A percentile compares a stretch with the other conserved stretches of the same genome.
Conservation (phyloP, 2,329 filamentous ascomycete species). For the Aspergillus pseudoglaucus region DNA sequence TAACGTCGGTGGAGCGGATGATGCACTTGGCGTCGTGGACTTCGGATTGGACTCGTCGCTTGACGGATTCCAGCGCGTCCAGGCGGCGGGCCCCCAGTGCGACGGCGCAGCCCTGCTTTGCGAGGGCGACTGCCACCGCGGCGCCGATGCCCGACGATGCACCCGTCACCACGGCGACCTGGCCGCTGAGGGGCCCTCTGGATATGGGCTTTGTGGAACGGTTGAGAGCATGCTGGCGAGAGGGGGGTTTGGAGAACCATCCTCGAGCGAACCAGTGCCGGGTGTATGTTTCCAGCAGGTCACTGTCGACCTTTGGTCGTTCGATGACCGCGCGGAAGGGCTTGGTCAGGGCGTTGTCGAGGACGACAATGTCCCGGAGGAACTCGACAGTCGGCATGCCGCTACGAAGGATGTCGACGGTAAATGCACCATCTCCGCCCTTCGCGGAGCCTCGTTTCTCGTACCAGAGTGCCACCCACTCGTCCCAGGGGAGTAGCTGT, state of each 20-base stretch:
- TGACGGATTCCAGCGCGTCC: slow-evolving; percentile 62
- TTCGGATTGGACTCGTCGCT: slow-evolving; percentile 48
- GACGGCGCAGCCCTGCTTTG: slow-evolving; percentile 64
- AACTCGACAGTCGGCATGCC: slow-evolving; percentile 74
- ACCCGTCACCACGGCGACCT: slow-evolving; percentile 70
- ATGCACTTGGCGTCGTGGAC: slow-evolving; percentile 58
- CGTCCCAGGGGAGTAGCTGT: slow-evolving; percentile 58
- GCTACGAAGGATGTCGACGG: slow-evolving; percentile 69
- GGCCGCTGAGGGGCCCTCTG: slow-evolving; percentile 57
- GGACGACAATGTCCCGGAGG: slow-evolving; percentile 62
- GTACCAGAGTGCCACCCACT: slow-evolving; percentile 69
- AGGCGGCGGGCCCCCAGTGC: slow-evolving; percentile 65
- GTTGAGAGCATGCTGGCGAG: slow-evolving; percentile 42
- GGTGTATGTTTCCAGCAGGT: slow-evolving; percentile 69
- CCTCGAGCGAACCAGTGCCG: slow-evolving; percentile 75
- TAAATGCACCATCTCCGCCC: slow-evolving; percentile 65
- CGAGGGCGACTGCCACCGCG: slow-evolving; percentile 63
- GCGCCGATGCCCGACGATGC: slow-evolving; percentile 75
- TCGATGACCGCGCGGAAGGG: slow-evolving; percentile 53
- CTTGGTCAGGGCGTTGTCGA: slow-evolving; percentile 63
- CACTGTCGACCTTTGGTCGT: slow-evolving; percentile 62
- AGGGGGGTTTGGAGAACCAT: slow-evolving; percentile 63
- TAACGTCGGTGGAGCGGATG: slow-evolving; percentile 66
- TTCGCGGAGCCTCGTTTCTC: slow-evolving; percentile 60
- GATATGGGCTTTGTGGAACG: slow-evolving; percentile 40